Base-by-base conservation (phyloP, 1,284 basidiomycete species). In the Vanrija sp. region DNA sequence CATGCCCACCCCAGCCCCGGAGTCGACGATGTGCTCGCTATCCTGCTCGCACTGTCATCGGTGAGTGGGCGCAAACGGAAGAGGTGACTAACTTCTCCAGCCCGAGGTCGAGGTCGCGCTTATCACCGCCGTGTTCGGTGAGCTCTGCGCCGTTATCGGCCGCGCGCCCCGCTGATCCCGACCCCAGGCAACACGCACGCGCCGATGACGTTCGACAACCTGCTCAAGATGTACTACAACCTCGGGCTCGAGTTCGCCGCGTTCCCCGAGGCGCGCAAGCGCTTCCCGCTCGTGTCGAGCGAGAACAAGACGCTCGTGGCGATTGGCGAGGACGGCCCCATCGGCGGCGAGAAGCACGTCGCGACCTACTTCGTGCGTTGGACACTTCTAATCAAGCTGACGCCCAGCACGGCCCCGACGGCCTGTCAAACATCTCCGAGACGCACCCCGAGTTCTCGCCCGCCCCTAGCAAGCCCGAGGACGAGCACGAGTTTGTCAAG, bases 21-120 rank as follows among this genome's bases (percentile, higher is more conserved):
- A 46, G 89, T 96, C 3, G 94, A 98, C 76, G 94, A 98, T 72
- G 81, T 85, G 39, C 74, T 95, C 45, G 92, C 92, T 39, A 86
- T 78, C 60, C 65, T 79, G 49, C 67, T 77, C n/a, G 66, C 62
- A 15, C 62, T 71, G 39, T 60, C 68, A 21, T 65, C 68, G 21
- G 67, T 67, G 49, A 38, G 67, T 47, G 52, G 23, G 58, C 60
- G 45, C 29, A 61, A 9, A 55, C 9, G 47, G 62, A 51, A 66
- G 64, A 89, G 16, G 15, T 34, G 9, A 34, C 34, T 34, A 34
- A 34, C 34, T 12, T 23, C 6, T 12, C 4, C 51, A 66, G 67
- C 77, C 92, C 3, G 84, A 91, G 47, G 83, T 93, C 12, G 76
- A 89, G 38, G 64, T 78, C 34, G 51, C 70, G 43, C 88, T 87